Conservation (phyloP, 805 yeast genomes). For the Barnettozyma botsteinii region DNA sequence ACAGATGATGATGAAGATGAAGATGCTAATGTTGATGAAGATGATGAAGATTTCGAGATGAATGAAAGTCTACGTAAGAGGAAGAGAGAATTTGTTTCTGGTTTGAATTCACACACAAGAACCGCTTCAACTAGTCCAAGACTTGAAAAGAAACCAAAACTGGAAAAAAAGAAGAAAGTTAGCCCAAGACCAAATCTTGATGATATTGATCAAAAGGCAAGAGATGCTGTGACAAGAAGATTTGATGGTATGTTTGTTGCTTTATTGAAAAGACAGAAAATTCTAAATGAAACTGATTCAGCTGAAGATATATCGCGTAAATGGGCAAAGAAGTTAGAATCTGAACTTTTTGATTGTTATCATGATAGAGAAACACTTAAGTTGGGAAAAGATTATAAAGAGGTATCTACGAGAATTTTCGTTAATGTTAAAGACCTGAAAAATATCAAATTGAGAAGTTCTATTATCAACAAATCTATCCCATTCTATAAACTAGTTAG, state of each 20-base stretch:
- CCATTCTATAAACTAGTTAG: constrained; percentile 54
- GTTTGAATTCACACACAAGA: neutral
- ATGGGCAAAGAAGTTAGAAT: constrained; percentile 50
- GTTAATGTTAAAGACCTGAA: constrained; percentile 52
- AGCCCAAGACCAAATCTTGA: neutral
- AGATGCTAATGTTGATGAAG: constrained; percentile 2
- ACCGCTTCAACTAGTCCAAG: constrained; percentile 1
- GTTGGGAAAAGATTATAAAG: constrained; percentile 41
- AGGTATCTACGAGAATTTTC: constrained; percentile 61
- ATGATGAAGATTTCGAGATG: constrained; percentile 6
- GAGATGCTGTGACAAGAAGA: constrained; percentile 43
- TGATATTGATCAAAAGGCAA: constrained; percentile 19
- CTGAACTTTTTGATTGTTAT: constrained; percentile 37
- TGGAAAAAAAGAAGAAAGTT: constrained; percentile 7
- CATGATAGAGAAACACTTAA: constrained; percentile 24
- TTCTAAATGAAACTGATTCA: constrained; percentile 30
- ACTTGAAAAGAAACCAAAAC: constrained; percentile 2
- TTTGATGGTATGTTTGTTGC: constrained; percentile 41
- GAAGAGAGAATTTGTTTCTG: neutral
- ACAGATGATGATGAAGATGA: constrained; percentile 1
- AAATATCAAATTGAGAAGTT: constrained; percentile 52
- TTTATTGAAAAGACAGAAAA: constrained; percentile 29
- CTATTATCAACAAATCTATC: constrained; percentile 49
- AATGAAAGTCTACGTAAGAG: neutral
- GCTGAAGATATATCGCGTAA: constrained; percentile 32